phyloP scores from a whole-genome alignment of 2,329 filamentous ascomycete species.

The Tolypocladium ovalisporum region DNA sequence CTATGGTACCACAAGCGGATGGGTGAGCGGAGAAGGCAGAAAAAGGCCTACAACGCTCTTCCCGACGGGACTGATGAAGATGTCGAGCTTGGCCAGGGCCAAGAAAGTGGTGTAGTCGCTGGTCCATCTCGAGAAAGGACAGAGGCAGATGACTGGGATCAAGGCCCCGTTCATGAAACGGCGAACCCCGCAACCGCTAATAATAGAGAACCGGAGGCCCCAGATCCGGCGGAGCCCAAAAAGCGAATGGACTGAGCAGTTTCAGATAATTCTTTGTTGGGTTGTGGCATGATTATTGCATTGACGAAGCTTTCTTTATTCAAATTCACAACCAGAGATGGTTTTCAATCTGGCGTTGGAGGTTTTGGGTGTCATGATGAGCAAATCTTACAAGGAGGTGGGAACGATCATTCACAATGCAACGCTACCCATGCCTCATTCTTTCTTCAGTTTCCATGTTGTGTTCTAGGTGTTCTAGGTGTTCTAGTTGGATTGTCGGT shows the following conservation, averaged over 20 bases:
- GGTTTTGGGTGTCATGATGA: not conserved
- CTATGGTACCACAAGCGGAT: constrained; percentile 93
- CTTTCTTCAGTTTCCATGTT: not conserved
- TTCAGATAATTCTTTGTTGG: not conserved
- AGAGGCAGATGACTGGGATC: constrained; percentile 45
- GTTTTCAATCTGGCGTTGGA: not conserved
- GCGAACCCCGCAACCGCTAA: constrained; percentile 4
- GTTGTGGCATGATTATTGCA: not conserved
- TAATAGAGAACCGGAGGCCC: constrained; percentile 12
- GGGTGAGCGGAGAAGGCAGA: constrained; percentile 73
- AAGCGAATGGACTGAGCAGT: constrained; percentile 19
- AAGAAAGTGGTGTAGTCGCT: constrained; percentile 54
- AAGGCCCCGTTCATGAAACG: constrained; percentile 28
- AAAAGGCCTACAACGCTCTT: constrained; percentile 61
- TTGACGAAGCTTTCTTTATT: not conserved
- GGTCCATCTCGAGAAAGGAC: constrained; percentile 20
- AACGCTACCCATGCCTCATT: not conserved
- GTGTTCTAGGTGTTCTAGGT: too few species aligned
- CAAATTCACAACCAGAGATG: not conserved
- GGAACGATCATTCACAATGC: not conserved
- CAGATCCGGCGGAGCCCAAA: constrained; percentile 19
- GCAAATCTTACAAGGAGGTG: not conserved
- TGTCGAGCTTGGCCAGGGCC: constrained; percentile 65
- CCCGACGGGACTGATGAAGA: constrained; percentile 55
- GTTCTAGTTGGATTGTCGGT: not conserved